phyloP scores from a whole-genome alignment of 2,329 filamentous ascomycete species.

The Alternaria novae-zelandiae region DNA sequence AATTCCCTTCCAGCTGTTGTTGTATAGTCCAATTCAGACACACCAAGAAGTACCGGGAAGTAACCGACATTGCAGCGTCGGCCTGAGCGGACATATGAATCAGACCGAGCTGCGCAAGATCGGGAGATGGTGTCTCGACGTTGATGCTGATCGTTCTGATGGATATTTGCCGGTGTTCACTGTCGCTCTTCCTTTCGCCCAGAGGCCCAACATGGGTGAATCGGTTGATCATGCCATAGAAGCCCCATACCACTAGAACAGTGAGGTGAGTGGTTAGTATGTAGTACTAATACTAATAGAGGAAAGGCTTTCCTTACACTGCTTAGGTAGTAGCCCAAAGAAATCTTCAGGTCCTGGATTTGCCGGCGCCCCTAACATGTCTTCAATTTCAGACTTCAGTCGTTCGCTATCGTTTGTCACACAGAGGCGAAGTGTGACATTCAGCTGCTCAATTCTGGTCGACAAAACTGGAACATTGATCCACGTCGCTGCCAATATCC shows the following conservation, averaged over 20 bases:
- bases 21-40: background rate
- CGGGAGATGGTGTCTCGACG: conserved; percentile 14
- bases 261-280: background rate
- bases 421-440: conserved; percentile 19
- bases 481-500: conserved; percentile 21
- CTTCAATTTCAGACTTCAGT: background rate
- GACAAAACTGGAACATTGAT: conserved; percentile 13
- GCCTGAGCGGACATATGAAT: background rate
- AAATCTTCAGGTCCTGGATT: background rate
- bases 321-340: background rate
- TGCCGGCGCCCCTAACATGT: background rate
- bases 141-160: conserved; percentile 20
- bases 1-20: background rate
- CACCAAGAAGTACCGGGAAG: background rate
- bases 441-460: conserved; percentile 9
- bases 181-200: background rate
- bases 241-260: background rate
- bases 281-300: background rate
- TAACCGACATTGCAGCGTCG: background rate
- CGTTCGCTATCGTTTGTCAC: background rate
- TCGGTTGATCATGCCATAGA: background rate
- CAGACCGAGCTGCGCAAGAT: background rate
- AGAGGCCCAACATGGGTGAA: background rate
- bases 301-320: background rate
- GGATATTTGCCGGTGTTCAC: conserved; percentile 5